Evolutionary conservation across 2,329 filamentous ascomycete species (phyloP), one percentile per base, ranked within the genome.

Genomic region (Xylaria sp.): DNA sequence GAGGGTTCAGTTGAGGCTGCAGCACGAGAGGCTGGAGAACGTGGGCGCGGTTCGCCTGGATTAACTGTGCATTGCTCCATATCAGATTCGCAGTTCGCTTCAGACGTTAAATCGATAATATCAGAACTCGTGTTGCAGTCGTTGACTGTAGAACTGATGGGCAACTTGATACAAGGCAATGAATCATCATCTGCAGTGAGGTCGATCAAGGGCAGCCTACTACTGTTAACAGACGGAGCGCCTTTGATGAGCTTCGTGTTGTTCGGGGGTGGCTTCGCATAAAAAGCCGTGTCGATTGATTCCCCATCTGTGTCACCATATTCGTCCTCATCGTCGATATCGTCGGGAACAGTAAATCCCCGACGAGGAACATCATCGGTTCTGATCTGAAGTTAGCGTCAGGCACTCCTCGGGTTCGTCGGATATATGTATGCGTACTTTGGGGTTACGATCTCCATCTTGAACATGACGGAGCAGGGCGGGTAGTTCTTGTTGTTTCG

Each of bases 331-430:
- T 77, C 77, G 51, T 77, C 75, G n/a, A 71, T 77, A 48, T 83
- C 83, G 61, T 85, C 83, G 0, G 84, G 83, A 1, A 85, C 82
- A 41, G 76, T 76, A 59, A 84, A 85, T 25, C 78, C 78, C 46
- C 73, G 50, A 75, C 76, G 44, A 76, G 76, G 34, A 75, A 44
- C 76, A 37, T 63, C 41, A 44, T 37, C 15, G 13, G 28, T 15
- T 73, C 74, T 64, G 48, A 31, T 28, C 50, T 25, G 3, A 15
- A 18, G 63, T 76, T 60, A 75, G 67, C 52, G 54, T 46, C 20
- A 8, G 41, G 15, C 23, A 41, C 23, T 63, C 63, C 1, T 31
- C 4, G 31, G 28, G 6, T 10, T n/a, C 6, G 5, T 46, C 7
- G 46, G 6, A 1, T 13, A 56, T 15, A 25, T 18, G 60, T 15